A percentile compares a stretch with the other conserved stretches of the same genome.
phyloP scores from a whole-genome alignment of 257 asterid species.

The Scutellaria minor region DNA sequence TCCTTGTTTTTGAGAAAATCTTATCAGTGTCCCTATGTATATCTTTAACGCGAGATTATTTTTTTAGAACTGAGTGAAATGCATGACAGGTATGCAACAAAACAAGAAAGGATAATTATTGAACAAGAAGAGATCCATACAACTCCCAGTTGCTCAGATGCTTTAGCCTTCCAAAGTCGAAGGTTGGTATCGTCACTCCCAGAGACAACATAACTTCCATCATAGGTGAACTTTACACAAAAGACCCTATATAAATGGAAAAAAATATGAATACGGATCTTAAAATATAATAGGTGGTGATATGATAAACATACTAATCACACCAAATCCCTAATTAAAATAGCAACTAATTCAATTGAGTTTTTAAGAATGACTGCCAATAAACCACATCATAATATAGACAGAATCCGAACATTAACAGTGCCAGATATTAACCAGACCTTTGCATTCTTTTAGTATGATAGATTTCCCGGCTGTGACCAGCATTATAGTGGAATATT shows the following conservation, averaged over 20 bases:
- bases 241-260: slow-evolving; percentile 67
- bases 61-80: not conserved
- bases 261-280: slow-evolving; percentile 29
- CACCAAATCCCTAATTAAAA: not conserved
- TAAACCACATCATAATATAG: slow-evolving; percentile 10
- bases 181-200: slow-evolving; percentile 97
- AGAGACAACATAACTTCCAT: slow-evolving; percentile 81
- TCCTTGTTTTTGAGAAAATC: not conserved
- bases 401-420: slow-evolving; percentile 14
- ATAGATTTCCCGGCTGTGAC: slow-evolving; percentile 95
- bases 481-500: slow-evolving; percentile 88
- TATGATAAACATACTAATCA: not conserved
- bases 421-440: slow-evolving; percentile 39
- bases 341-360: not conserved
- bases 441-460: slow-evolving; percentile 99
- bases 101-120: slow-evolving; percentile 8
- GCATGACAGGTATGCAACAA: slow-evolving; percentile 2
- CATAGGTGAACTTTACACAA: slow-evolving; percentile 89
- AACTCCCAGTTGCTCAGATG: slow-evolving; percentile 95
- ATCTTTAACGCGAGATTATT: not conserved
- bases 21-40: not conserved
- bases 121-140: slow-evolving; percentile 52
- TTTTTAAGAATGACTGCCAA: slow-evolving; percentile 15
- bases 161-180: slow-evolving; percentile 98
- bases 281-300: not conserved